Percentiles rank a stretch among this genome's conserved stretches.
Conservation (phyloP, 345 rosid species). For the Citrus medica region DNA sequence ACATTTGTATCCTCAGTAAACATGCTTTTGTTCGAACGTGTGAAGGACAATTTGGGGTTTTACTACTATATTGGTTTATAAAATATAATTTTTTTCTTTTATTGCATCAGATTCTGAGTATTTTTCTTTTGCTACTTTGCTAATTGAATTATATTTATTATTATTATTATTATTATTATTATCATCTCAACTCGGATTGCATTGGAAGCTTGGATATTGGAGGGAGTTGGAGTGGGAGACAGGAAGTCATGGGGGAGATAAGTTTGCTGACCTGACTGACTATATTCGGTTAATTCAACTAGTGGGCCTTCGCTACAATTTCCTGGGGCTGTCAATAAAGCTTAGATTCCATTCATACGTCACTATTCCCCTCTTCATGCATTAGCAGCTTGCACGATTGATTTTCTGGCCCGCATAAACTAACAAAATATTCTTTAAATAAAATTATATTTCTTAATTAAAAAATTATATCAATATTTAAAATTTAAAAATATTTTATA, state of each 20-base stretch:
- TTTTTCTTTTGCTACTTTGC: background rate
- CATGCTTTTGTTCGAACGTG: background rate
- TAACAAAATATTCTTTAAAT: no score
- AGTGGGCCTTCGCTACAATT: slow-evolving; percentile 16
- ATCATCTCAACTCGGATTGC: slow-evolving; percentile 8
- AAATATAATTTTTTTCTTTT: background rate
- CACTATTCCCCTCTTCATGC: slow-evolving; percentile 10
- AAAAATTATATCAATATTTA: no score
- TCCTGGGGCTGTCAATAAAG: slow-evolving; percentile 8
- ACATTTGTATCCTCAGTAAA: background rate
- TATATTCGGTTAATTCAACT: background rate
- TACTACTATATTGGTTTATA: background rate
- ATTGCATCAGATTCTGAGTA: slow-evolving; percentile 11
- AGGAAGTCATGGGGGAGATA: slow-evolving; percentile 16
- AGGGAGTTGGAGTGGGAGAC: slow-evolving; percentile 7
- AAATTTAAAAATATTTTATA: no score
- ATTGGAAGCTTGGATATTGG: slow-evolving; percentile 10
- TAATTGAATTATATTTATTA: background rate
- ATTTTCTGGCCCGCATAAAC: background rate
- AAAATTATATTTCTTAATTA: fast-evolving
- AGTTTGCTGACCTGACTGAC: slow-evolving; percentile 26
- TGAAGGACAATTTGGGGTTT: background rate
- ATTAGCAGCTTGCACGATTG: no score
- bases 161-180: background rate
- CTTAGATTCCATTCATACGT: slow-evolving; percentile 39